Evolutionary conservation across 176 grass and related monocot species (phyloP).

Genomic region (Rhynchospora pubera): DNA sequence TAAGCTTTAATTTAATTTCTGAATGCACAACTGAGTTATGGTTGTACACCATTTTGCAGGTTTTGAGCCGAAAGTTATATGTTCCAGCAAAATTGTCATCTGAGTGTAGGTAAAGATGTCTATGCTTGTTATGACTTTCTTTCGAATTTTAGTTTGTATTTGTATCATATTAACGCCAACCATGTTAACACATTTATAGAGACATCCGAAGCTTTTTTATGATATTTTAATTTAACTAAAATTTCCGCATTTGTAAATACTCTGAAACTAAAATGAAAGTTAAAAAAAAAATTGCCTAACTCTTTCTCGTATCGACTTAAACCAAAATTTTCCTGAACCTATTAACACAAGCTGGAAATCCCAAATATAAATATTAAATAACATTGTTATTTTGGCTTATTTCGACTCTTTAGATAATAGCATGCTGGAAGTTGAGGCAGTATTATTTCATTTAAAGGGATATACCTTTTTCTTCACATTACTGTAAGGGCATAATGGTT

Average conservation of each 20-base stretch:
- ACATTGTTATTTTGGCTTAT: background rate
- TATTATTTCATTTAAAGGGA: background rate
- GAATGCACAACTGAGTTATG: background rate
- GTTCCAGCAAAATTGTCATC: slow-evolving; percentile 50
- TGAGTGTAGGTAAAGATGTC: slow-evolving; percentile 40
- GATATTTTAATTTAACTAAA: background rate
- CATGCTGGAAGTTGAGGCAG: background rate
- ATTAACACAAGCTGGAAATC: background rate
- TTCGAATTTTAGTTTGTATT: background rate
- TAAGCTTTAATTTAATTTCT: background rate
- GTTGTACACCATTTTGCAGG: slow-evolving; percentile 32
- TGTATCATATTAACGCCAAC: background rate
- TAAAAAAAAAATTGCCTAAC: background rate
- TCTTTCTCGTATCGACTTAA: background rate
- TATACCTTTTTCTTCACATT: background rate
- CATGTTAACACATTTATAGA: background rate
- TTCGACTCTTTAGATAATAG: background rate
- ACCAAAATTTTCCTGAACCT: background rate
- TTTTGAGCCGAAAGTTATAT: slow-evolving; percentile 79
- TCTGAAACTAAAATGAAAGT: background rate
- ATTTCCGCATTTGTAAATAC: background rate
- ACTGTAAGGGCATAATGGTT: background rate
- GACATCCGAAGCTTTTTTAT: background rate
- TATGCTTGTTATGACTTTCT: background rate
- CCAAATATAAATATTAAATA: background rate